Percentiles rank a stretch among this genome's conserved stretches.
phyloP scores from a whole-genome alignment of 2,329 filamentous ascomycete species.

The Dryadomyces quercus-mongolicae region DNA sequence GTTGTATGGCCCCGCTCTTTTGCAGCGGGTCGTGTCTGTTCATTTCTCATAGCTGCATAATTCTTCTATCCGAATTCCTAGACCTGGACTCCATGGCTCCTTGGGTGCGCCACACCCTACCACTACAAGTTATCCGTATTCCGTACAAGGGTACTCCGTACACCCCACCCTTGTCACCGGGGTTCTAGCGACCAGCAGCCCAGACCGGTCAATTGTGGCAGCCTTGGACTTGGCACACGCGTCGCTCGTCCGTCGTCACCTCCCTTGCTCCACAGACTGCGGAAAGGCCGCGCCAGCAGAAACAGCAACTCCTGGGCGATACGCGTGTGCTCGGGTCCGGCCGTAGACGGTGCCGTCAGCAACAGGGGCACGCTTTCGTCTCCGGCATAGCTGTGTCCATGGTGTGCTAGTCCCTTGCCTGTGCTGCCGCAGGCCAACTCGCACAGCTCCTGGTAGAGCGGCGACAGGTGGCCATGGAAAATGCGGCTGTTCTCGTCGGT shows the following conservation, averaged over 20 bases:
- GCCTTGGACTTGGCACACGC: neutral
- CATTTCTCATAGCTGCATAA: neutral
- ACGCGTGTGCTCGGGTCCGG: neutral
- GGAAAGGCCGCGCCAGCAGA: conserved; percentile 11
- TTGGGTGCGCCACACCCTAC: no score
- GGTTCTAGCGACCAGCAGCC: neutral
- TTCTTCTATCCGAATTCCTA: neutral
- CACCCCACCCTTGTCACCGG: neutral
- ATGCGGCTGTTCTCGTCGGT: conserved; percentile 4
- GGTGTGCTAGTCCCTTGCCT: neutral
- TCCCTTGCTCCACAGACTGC: neutral
- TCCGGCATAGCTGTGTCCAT: neutral
- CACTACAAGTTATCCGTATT: no score
- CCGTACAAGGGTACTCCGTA: no score
- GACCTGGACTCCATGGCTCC: no score
- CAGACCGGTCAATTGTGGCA: neutral
- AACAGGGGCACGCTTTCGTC: conserved; percentile 4
- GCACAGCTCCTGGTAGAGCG: conserved; percentile 4
- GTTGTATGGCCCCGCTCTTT: neutral
- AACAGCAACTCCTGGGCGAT: conserved; percentile 7
- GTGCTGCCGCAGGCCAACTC: neutral
- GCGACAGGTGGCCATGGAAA: conserved; percentile 8
- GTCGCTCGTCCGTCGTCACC: neutral
- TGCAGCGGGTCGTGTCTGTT: neutral
- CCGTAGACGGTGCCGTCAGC: conserved; percentile 5